Percentiles rank a stretch among this genome's conserved stretches.
phyloP scores from a whole-genome alignment of 2,329 filamentous ascomycete species.

The Calycina herbarum region DNA sequence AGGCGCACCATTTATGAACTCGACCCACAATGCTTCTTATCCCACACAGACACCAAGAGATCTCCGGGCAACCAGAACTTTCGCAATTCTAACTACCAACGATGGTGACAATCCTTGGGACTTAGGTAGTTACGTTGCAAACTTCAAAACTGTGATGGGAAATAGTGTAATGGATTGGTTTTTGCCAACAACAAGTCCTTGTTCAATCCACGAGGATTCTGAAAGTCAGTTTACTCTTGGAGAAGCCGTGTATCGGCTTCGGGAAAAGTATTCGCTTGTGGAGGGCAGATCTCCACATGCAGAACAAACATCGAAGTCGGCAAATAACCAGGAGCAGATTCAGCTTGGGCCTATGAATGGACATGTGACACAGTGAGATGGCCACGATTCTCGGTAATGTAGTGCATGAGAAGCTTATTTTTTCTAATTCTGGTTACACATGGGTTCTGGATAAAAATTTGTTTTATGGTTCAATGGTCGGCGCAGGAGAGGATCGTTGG shows the following conservation, averaged over 20 bases:
- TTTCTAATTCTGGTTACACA: background rate
- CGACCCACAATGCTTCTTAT: background rate
- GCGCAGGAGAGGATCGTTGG: background rate
- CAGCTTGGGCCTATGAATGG: background rate
- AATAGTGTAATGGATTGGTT: slow-evolving; percentile 72
- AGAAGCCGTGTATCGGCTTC: slow-evolving; percentile 57
- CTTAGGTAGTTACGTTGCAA: slow-evolving; percentile 62
- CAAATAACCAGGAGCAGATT: background rate
- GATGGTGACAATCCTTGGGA: slow-evolving; percentile 86
- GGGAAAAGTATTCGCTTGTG: slow-evolving; percentile 30
- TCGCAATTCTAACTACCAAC: slow-evolving; percentile 72
- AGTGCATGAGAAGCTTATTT: background rate
- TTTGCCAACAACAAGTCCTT: slow-evolving; percentile 73
- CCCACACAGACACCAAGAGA: slow-evolving; percentile 23
- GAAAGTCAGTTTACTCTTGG: slow-evolving; percentile 70
- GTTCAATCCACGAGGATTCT: slow-evolving; percentile 63
- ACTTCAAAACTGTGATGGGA: slow-evolving; percentile 82
- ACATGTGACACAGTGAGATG: background rate
- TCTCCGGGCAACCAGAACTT: slow-evolving; percentile 58
- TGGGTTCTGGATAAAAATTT: background rate
- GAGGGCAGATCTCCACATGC: background rate
- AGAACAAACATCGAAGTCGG: background rate
- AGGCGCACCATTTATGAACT: background rate
- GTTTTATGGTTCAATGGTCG: background rate
- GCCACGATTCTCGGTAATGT: background rate